Percentiles rank a stretch among this genome's conserved stretches.
phyloP scores from a whole-genome alignment of 352 stramenopile genomes.

The Pythium pectinolyticum region DNA sequence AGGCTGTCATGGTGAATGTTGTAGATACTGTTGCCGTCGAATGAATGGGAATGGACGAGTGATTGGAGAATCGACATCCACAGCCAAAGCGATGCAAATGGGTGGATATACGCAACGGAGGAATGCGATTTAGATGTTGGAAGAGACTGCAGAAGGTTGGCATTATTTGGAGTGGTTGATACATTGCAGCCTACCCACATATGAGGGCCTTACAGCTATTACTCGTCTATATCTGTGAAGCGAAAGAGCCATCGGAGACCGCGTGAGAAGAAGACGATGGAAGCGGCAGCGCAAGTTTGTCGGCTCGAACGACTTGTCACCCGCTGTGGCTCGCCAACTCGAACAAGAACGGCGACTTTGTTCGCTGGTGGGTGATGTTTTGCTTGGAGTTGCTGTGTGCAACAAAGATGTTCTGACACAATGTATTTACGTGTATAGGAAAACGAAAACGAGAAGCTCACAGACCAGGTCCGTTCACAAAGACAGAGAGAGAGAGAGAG shows the following conservation, averaged over 20 bases:
- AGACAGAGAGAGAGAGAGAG: too few relatives aligned
- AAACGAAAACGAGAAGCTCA: constrained; percentile 59
- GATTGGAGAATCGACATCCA: constrained; percentile 49
- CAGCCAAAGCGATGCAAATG: constrained; percentile 46
- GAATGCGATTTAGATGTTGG: constrained; percentile 27
- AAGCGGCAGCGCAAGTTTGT: constrained; percentile 57
- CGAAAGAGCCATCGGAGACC: constrained; percentile 35
- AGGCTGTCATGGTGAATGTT: not conserved
- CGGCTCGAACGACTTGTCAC: constrained; percentile 33
- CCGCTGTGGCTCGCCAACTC: constrained; percentile 29
- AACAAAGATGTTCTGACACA: not conserved
- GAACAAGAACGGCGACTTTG: constrained; percentile 34
- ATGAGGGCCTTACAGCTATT: too few relatives aligned
- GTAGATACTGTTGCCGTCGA: constrained; percentile 51
- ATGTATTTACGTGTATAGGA: constrained; percentile 31
- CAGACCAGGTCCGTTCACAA: constrained; percentile 73
- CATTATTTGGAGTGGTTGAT: not conserved
- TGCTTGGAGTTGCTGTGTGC: not conserved
- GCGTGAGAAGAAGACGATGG: constrained; percentile 55
- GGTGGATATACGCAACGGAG: constrained; percentile 55
- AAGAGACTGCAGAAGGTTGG: constrained; percentile 7
- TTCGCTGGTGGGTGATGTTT: constrained; percentile 34
- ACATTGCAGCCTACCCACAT: not conserved
- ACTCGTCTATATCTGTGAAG: constrained; percentile 15
- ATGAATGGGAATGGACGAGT: constrained; percentile 63